Conservation (phyloP, 768 basidiomycete species). For the Boletus barrowsii region DNA sequence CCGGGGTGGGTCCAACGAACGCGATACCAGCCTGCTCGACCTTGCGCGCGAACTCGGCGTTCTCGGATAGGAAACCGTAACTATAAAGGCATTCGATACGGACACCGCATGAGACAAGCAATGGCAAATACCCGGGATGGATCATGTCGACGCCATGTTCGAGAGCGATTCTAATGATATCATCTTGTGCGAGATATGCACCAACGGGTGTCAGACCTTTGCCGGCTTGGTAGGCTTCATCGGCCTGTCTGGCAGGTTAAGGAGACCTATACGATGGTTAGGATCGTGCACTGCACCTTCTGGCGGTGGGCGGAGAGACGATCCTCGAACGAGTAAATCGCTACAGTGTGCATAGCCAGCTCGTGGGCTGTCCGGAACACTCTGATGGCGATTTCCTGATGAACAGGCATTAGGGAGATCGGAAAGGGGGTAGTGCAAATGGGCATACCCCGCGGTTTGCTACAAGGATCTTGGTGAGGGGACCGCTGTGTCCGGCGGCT, state of each 20-base stretch:
- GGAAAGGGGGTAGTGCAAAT: slow-evolving; percentile 4
- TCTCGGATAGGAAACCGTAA: slow-evolving; percentile 97
- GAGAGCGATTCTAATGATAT: slow-evolving; percentile 93
- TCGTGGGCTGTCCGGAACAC: slow-evolving; percentile 99
- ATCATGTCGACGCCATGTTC: slow-evolving; percentile 99
- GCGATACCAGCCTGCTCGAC: slow-evolving; percentile 97
- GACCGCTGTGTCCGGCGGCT: slow-evolving; percentile 86
- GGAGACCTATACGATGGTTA: slow-evolving; percentile 28
- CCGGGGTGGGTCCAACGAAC: slow-evolving; percentile 93
- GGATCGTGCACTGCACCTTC: slow-evolving; percentile 61
- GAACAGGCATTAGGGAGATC: slow-evolving; percentile 6
- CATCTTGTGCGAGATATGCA: slow-evolving; percentile 96
- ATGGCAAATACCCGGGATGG: slow-evolving; percentile 76
- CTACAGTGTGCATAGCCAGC: slow-evolving; percentile 98
- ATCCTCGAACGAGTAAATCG: slow-evolving; percentile 98
- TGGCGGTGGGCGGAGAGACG: slow-evolving; percentile 95
- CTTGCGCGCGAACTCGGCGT: slow-evolving; percentile 94
- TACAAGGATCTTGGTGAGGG: slow-evolving; percentile 87
- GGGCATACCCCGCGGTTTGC: slow-evolving; percentile 83
- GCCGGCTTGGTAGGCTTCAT: slow-evolving; percentile 98
- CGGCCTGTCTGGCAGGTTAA: slow-evolving; percentile 55
- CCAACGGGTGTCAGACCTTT: slow-evolving; percentile 94
- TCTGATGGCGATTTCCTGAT: slow-evolving; percentile 96
- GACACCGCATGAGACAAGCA: not conserved
- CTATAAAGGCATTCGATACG: slow-evolving; percentile 37